Conservation (phyloP, 2,329 filamentous ascomycete species). For the Colletotrichum orbiculare region DNA sequence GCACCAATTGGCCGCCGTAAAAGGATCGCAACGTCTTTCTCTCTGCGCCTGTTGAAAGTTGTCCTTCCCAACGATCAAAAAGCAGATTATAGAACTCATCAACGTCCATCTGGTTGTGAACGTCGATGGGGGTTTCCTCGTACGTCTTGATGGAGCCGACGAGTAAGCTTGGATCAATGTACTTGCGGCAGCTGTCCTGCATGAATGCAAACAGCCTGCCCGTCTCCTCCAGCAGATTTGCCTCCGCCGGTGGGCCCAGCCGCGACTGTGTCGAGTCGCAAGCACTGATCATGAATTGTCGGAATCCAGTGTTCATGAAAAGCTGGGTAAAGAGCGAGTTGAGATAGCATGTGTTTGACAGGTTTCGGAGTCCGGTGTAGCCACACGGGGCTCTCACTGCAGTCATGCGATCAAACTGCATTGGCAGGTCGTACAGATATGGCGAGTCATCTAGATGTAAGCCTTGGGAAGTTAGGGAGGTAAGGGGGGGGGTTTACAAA, state of each 20-base stretch:
- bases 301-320: constrained; percentile 93
- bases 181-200: constrained; percentile 83
- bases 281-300: constrained; percentile 82
- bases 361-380: constrained; percentile 89
- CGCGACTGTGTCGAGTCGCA: constrained; percentile 52
- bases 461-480: not conserved
- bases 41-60: constrained; percentile 74
- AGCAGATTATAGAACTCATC: constrained; percentile 97
- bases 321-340: constrained; percentile 95
- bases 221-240: constrained; percentile 75
- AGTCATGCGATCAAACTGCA: constrained; percentile 72
- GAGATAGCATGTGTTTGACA: constrained; percentile 96
- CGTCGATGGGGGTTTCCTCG: constrained; percentile 84
- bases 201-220: constrained; percentile 86
- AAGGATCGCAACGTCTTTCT: constrained; percentile 83
- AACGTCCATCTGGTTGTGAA: constrained; percentile 94
- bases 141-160: constrained; percentile 84
- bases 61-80: constrained; percentile 89
- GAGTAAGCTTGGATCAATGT: constrained; percentile 77
- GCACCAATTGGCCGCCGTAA: constrained; percentile 90
- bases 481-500: constrained; percentile 3
- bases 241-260: constrained; percentile 66
- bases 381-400: constrained; percentile 81
- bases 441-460: constrained; percentile 48
- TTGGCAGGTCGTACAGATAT: constrained; percentile 71